Evolutionary conservation across 2,329 filamentous ascomycete species (phyloP), one percentile per base, ranked within the genome.

Genomic region (Cordyceps pruinosa): DNA sequence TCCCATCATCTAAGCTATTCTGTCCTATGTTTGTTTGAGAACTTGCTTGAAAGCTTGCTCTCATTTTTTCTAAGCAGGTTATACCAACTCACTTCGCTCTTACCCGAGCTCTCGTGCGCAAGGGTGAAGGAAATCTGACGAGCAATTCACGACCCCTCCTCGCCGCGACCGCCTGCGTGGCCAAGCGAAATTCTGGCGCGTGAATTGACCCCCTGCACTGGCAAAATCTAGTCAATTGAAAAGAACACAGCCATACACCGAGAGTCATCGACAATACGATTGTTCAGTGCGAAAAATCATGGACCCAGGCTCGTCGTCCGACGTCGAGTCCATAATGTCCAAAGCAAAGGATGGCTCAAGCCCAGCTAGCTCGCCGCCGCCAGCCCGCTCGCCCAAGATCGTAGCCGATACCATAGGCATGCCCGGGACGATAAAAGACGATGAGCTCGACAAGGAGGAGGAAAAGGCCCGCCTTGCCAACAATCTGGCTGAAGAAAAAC

Each of bases 401-500:
- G 6, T 6, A 32, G 28, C 6, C 28, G 10, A 10, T 10, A 32
- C 28, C 28, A 32, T 10, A 32, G 28, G 6, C 28, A 32, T 7
- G n/a, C 7, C n/a, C n/a, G 60, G 57, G 7, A 39, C 15, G 1
- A 39, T 59, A 17, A 60, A 56, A 46, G 59, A 61, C 17, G 66
- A 68, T 46, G 54, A 61, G 0, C 62, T 78, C 0, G 58, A 67
- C 0, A 69, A 66, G 8, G 72, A 73, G 17, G 75, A 77, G 41
- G 66, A 71, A 1, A 64, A 65, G 3, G 75, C 74, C 0, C 61
- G 67, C 0, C 37, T 57, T 0, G 69, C 66, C 1, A 77, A 76
- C 10, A 72, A 77, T 41, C 78, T 77, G 25, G 76, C 75, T 0
- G 84, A 85, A 45, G 74, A 78, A 13, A 75, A 76, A 44, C 57